Percentiles rank a stretch among this genome's conserved stretches.
Conservation (phyloP, 2,329 filamentous ascomycete genomes). For the Trichoderma citrinoviride region DNA sequence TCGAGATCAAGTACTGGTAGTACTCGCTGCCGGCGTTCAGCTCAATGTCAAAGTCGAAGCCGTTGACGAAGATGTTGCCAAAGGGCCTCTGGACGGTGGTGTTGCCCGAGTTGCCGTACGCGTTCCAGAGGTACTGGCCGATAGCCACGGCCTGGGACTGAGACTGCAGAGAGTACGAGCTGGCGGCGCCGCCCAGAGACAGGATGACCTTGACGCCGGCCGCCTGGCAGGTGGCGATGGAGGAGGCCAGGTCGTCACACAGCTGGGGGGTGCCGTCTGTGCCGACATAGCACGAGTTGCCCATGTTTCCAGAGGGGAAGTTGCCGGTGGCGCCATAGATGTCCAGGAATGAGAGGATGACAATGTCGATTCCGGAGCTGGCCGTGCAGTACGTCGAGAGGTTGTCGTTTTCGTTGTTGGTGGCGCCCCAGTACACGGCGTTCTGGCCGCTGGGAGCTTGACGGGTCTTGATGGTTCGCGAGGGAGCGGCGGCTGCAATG, state of each 20-base stretch:
- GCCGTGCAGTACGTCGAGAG: constrained; percentile 38
- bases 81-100: constrained; percentile 42
- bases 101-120: constrained; percentile 41
- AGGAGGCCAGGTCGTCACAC: constrained; percentile 40
- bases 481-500: constrained; percentile 21
- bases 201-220: constrained; percentile 46
- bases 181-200: constrained; percentile 43
- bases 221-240: constrained; percentile 44
- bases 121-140: constrained; percentile 37
- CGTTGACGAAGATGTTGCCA: constrained; percentile 48
- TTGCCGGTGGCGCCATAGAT: constrained; percentile 35
- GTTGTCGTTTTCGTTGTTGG: constrained; percentile 36
- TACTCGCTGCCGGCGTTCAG: constrained; percentile 34
- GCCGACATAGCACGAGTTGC: constrained; percentile 38
- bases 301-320: constrained; percentile 41
- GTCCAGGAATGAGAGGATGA: constrained; percentile 44
- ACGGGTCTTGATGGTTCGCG: neutral
- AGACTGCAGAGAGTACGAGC: constrained; percentile 34
- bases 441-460: constrained; percentile 31
- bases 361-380: constrained; percentile 40
- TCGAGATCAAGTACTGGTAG: constrained; percentile 34
- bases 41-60: constrained; percentile 53
- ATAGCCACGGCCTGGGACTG: constrained; percentile 23
- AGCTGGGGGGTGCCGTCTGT: neutral
- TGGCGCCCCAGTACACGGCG: constrained; percentile 32